A percentile compares a stretch with the other conserved stretches of the same genome.
Conservation (phyloP, 2,329 filamentous ascomycete species). For the Dactylellina drechsleri region DNA sequence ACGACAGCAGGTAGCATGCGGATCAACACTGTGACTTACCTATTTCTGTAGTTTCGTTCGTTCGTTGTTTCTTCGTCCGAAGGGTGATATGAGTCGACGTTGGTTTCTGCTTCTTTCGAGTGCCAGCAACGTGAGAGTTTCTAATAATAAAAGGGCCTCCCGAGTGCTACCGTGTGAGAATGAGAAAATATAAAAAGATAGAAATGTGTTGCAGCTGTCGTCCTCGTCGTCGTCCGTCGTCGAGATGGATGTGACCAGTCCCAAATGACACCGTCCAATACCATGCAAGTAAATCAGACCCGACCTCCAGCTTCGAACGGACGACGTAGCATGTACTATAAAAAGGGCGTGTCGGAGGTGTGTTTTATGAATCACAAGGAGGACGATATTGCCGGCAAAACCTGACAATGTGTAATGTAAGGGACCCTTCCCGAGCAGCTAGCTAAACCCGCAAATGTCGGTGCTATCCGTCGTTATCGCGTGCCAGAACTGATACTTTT, state of each 20-base stretch:
- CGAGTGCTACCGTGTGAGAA: constrained; percentile 22
- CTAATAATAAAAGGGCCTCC: constrained; percentile 35
- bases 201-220: constrained; percentile 52
- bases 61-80: constrained; percentile 14
- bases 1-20: neutral
- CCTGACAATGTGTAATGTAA: constrained; percentile 24
- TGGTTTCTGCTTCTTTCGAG: neutral
- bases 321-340: constrained; percentile 43
- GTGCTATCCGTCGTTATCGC: constrained; percentile 11
- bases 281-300: constrained; percentile 30
- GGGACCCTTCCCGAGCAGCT: constrained; percentile 26
- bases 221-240: constrained; percentile 2
- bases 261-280: constrained; percentile 28
- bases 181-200: neutral
- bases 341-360: constrained; percentile 34
- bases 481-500: constrained; percentile 22
- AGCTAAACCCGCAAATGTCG: constrained; percentile 1
- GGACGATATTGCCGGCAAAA: constrained; percentile 23
- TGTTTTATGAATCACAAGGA: constrained; percentile 6
- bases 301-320: constrained; percentile 28
- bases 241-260: constrained; percentile 17
- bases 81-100: constrained; percentile 22
- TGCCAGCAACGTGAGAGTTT: constrained; percentile 38
- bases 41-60: neutral
- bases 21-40: constrained; percentile 7